Evolutionary conservation across 164 flowering plant species (phyloP).

Genomic region (Aristolochia californica): DNA sequence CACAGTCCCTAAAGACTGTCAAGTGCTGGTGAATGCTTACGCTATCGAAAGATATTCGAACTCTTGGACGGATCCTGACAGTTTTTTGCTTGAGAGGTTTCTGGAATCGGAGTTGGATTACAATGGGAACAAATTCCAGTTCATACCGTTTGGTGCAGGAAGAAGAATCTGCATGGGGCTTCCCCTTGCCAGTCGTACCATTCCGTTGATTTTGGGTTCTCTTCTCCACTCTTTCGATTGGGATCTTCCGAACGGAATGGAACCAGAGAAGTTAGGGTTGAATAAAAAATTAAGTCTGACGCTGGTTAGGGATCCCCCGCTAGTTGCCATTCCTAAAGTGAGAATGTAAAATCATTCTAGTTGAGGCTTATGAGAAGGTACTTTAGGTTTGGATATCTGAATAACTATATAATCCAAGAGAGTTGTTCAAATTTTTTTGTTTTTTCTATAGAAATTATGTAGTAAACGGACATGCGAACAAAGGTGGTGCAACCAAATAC

Average conservation of each 20-base stretch:
- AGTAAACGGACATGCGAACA: too few species aligned
- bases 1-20: constrained; percentile 7
- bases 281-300: constrained; percentile 18
- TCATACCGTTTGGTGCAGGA: constrained; percentile 13
- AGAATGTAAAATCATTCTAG: neutral
- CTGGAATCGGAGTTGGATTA: constrained; percentile 1
- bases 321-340: constrained; percentile 4
- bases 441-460: too few species aligned
- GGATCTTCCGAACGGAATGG: constrained; percentile 11
- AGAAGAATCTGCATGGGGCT: constrained; percentile 13
- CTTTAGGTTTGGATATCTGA: too few species aligned
- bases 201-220: constrained; percentile 12
- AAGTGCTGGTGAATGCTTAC: constrained; percentile 7
- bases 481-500: too few species aligned
- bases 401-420: too few species aligned
- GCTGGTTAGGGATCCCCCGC: constrained; percentile 14
- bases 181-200: constrained; percentile 9
- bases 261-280: constrained; percentile 10
- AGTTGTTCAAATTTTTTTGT: too few species aligned
- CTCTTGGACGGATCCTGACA: constrained; percentile 2
- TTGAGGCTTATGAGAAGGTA: constrained; percentile 2
- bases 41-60: constrained; percentile 7
- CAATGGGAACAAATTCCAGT: constrained; percentile 8
- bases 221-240: constrained; percentile 18
- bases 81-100: constrained; percentile 8